These are phyloP conservation scores for Elsinoe necatrix DNA, from an alignment of 2,329 filamentous ascomycete genomes.

Conservation along the genomic window DNA sequence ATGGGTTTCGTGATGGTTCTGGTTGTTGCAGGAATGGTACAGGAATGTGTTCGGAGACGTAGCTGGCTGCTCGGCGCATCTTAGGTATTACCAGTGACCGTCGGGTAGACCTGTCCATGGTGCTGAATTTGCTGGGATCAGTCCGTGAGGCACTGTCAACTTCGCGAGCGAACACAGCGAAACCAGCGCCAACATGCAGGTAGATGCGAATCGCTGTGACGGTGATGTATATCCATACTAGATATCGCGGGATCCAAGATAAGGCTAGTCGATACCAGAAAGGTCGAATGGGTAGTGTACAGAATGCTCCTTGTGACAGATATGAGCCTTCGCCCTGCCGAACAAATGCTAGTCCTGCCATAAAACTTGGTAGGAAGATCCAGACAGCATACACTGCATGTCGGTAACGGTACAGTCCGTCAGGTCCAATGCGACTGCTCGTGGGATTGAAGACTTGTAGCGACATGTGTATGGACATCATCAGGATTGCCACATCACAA, in stretches of 20 bases:
- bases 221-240: constrained; percentile 58
- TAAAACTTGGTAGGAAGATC: constrained; percentile 49
- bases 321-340: constrained; percentile 46
- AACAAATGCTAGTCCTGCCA: constrained; percentile 57
- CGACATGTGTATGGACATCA: constrained; percentile 65
- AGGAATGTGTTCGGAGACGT: constrained; percentile 2
- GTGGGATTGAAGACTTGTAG: constrained; percentile 59
- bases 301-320: constrained; percentile 57
- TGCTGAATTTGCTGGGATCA: not conserved
- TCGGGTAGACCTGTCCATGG: not conserved
- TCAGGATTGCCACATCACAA: constrained; percentile 59
- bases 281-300: constrained; percentile 58
- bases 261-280: constrained; percentile 62
- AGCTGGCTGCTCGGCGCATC: not conserved
- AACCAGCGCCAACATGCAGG: constrained; percentile 49
- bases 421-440: constrained; percentile 37
- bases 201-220: constrained; percentile 62
- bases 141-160: constrained; percentile 21
- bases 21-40: not conserved
- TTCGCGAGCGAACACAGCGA: constrained; percentile 32
- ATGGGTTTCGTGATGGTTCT: not conserved
- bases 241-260: constrained; percentile 65
- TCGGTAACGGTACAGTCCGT: constrained; percentile 62
- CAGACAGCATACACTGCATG: constrained; percentile 51
- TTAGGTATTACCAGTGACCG: not conserved